phyloP scores from a whole-genome alignment of 495 filamentous ascomycete genomes.

The Talaromyces adpressus region DNA sequence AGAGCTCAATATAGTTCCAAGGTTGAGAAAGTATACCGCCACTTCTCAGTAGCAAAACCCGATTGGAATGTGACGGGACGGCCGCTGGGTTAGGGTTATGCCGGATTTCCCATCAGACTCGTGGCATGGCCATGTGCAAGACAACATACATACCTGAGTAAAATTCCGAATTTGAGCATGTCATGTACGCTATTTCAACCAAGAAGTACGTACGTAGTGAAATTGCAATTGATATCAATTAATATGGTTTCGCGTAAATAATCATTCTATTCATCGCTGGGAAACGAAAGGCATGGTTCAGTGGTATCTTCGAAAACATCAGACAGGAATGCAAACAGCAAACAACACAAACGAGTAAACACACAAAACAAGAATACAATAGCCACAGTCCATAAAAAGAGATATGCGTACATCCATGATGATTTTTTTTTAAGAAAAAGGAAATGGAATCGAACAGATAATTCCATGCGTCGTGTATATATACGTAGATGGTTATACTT shows the following conservation, averaged over 20 bases:
- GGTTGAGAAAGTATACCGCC: background rate
- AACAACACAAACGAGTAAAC: background rate
- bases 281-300: background rate
- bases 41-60: background rate
- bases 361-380: background rate
- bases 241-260: background rate
- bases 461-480: background rate
- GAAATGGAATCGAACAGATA: background rate
- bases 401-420: background rate
- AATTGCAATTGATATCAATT: background rate
- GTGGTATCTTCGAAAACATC: background rate
- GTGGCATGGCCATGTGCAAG: background rate
- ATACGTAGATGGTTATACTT: constrained; percentile 42
- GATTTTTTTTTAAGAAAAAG: background rate
- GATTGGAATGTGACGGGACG: background rate
- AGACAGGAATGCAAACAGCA: background rate
- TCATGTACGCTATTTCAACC: no score
- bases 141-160: background rate
- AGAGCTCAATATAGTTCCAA: no score
- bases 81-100: background rate
- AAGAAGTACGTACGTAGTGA: no score
- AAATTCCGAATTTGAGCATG: background rate
- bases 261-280: background rate
- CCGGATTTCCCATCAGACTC: background rate
- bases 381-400: background rate